Evolutionary conservation across 116 monocot species (phyloP).

Genomic region (Trichopus zeylanicus): DNA sequence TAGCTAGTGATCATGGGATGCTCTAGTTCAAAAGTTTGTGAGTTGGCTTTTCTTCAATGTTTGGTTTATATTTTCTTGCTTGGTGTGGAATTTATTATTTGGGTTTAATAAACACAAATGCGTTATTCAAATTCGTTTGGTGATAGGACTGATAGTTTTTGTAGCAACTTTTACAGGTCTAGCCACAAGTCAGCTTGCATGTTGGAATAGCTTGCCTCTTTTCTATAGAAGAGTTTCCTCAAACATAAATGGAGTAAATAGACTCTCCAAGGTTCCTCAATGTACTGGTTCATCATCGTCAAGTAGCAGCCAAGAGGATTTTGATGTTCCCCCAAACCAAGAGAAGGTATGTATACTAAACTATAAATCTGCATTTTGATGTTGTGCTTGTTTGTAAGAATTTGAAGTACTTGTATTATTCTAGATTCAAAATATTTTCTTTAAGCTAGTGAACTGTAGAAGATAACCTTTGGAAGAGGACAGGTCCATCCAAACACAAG

Average conservation of each 20-base stretch:
- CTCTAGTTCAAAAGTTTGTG: too few species aligned
- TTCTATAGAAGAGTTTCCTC: conserved; percentile 16
- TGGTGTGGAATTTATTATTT: too few species aligned
- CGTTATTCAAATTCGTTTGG: too few species aligned
- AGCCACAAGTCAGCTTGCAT: background rate
- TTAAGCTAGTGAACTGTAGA: background rate
- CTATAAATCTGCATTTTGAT: background rate
- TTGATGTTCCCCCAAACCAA: conserved; percentile 12
- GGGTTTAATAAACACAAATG: too few species aligned
- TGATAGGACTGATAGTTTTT: too few species aligned
- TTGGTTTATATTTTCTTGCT: too few species aligned
- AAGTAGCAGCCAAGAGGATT: conserved; percentile 11
- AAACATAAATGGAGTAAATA: conserved; percentile 9
- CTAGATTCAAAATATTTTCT: background rate
- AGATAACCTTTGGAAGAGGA: background rate
- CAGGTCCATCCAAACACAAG: too few species aligned
- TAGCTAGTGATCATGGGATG: too few species aligned
- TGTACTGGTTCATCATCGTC: conserved; percentile 41
- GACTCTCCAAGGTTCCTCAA: conserved; percentile 6
- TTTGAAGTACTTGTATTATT: background rate
- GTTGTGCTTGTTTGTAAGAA: background rate
- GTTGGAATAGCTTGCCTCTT: conserved; percentile 2
- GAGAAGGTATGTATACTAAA: conserved; percentile 25
- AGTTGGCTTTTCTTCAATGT: too few species aligned
- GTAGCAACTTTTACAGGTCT: background rate